Evolutionary conservation across 192 early-diverging fungal species (phyloP).

Genomic region (Backusella mclennaniae): DNA sequence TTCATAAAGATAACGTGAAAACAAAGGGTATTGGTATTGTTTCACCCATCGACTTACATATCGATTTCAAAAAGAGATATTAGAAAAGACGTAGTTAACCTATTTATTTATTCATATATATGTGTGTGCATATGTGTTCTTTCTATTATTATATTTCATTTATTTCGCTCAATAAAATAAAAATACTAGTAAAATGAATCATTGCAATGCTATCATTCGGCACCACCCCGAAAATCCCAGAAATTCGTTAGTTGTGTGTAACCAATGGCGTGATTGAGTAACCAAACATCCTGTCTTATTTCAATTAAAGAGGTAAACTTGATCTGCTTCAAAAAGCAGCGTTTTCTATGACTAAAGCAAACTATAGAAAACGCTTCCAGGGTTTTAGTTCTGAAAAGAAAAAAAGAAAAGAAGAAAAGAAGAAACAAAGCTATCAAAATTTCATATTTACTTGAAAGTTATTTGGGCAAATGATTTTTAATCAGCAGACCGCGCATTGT

Average conservation of each 20-base stretch:
- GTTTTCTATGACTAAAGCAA: not conserved
- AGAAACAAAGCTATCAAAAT: not conserved
- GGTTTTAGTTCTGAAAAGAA: not conserved
- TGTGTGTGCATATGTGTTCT: no score
- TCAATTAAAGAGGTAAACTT: not conserved
- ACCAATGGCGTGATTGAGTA: not conserved
- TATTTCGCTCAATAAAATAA: not conserved
- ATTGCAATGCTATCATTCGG: not conserved
- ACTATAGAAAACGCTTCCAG: not conserved
- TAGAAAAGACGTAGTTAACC: not conserved
- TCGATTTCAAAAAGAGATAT: conserved; percentile 17
- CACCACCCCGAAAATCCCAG: not conserved
- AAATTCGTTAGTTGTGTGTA: not conserved
- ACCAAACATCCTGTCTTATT: not conserved
- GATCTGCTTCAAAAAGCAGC: not conserved
- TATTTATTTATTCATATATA: not conserved
- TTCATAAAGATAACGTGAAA: conserved; percentile 9
- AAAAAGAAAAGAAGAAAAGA: not conserved
- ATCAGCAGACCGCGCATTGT: not conserved
- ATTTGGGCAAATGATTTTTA: not conserved
- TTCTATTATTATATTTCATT: no score
- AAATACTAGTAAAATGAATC: not conserved
- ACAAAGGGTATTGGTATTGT: conserved; percentile 17
- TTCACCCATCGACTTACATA: not conserved
- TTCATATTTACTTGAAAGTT: not conserved